Percentiles rank a stretch among this genome's conserved stretches.
phyloP scores from a whole-genome alignment of 169 alveolate genomes.

The Plasmodium adleri region DNA sequence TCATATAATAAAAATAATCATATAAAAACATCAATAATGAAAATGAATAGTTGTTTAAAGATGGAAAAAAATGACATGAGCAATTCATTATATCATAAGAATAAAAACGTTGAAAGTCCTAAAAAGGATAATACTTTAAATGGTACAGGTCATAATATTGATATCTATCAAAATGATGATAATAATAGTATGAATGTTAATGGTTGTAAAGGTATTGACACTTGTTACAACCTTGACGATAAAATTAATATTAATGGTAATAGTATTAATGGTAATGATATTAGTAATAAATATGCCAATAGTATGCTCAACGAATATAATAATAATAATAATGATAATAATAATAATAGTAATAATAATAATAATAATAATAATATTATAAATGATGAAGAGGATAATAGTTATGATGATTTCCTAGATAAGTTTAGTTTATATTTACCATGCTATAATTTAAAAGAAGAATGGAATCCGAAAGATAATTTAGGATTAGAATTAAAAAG shows the following conservation, averaged over 20 bases:
- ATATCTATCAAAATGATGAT: neutral
- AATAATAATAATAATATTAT: neutral
- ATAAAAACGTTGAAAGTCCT: conserved; percentile 8
- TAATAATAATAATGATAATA: neutral
- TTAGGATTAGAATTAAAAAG: conserved; percentile 35
- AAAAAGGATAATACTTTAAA: conserved; percentile 1
- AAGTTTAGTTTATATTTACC: conserved; percentile 25
- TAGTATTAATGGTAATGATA: neutral
- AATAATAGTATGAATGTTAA: neutral
- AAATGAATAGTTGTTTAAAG: neutral
- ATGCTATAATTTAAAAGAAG: conserved; percentile 33
- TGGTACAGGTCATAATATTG: neutral
- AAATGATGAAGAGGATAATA: neutral
- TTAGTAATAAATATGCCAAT: neutral
- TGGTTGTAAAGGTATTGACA: neutral
- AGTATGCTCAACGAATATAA: neutral
- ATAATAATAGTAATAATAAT: neutral
- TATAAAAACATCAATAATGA: neutral
- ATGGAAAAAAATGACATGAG: neutral
- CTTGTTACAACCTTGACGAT: too few relatives aligned
- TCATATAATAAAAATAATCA: conserved; percentile 1
- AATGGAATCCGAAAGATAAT: conserved; percentile 44
- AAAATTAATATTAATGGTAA: neutral
- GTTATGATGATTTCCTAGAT: neutral
- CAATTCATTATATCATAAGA: conserved; percentile 13